Evolutionary conservation across 108 stramenopile genomes (phyloP).

Genomic region (Mediolabrus comicus): DNA sequence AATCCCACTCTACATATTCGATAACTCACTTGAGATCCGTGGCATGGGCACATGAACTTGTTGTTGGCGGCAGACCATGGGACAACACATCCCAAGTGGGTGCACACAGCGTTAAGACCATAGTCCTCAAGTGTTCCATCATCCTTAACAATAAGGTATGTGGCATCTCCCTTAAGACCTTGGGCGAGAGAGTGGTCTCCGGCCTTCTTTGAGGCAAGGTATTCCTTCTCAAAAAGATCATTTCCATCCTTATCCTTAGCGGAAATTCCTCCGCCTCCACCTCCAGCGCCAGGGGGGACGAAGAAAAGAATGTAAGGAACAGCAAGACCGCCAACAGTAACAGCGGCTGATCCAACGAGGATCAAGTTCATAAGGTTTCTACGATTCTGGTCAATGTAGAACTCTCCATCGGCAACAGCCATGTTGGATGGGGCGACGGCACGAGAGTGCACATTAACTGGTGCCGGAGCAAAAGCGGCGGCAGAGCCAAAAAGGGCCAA

Average conservation of each 20-base stretch:
- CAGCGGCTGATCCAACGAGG: slow-evolving; percentile 88
- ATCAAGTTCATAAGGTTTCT: slow-evolving; percentile 96
- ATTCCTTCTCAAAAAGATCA: slow-evolving; percentile 85
- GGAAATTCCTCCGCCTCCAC: slow-evolving; percentile 74
- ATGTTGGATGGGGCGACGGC: slow-evolving; percentile 58
- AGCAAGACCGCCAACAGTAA: slow-evolving; percentile 90
- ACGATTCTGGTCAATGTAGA: slow-evolving; percentile 96
- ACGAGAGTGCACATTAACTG: slow-evolving; percentile 35
- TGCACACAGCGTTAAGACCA: slow-evolving; percentile 95
- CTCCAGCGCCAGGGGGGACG: slow-evolving; percentile 89
- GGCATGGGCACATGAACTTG: slow-evolving; percentile 99
- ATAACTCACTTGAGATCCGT: slow-evolving; percentile 82
- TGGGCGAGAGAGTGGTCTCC: slow-evolving; percentile 92
- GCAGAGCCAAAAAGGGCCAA: slow-evolving; percentile 68
- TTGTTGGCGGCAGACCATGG: slow-evolving; percentile 97
- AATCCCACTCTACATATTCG: neutral
- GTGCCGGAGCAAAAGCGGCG: slow-evolving; percentile 79
- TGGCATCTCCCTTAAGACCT: slow-evolving; percentile 98
- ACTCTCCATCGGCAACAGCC: slow-evolving; percentile 75
- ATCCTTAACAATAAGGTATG: slow-evolving; percentile 97
- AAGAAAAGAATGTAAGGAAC: slow-evolving; percentile 97
- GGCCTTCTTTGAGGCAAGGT: slow-evolving; percentile 82
- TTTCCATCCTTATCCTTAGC: slow-evolving; percentile 95
- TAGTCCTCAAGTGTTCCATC: slow-evolving; percentile 82
- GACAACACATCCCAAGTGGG: slow-evolving; percentile 98